These are phyloP conservation scores for Breynia disticha DNA, from an alignment of 441 rosid species.

Conservation along the genomic window DNA sequence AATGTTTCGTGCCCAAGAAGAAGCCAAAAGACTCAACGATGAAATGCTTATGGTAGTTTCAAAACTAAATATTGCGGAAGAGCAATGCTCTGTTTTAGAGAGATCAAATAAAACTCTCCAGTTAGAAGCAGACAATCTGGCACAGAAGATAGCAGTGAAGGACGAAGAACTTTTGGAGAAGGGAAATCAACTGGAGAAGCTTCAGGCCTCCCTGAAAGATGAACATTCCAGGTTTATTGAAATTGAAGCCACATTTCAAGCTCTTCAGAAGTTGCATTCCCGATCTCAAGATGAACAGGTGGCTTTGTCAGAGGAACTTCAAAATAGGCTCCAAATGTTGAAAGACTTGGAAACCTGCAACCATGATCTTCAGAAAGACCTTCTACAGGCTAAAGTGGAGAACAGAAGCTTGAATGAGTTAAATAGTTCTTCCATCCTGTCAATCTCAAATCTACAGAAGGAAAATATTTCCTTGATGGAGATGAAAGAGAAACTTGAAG, in stretches of 20 bases:
- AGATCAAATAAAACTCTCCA: conserved; percentile 54
- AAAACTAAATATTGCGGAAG: conserved; percentile 61
- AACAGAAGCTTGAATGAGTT: conserved; percentile 42
- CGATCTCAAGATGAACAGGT: conserved; percentile 82
- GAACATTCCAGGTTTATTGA: conserved; percentile 51
- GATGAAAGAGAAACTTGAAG: conserved; percentile 67
- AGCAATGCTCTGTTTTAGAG: conserved; percentile 44
- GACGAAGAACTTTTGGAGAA: conserved; percentile 65
- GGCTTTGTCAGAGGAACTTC: conserved; percentile 52
- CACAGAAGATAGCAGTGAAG: conserved; percentile 46
- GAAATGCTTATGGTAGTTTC: conserved; percentile 51
- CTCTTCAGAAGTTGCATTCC: conserved; percentile 57
- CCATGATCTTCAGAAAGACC: conserved; percentile 46
- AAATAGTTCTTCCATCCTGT: conserved; percentile 38
- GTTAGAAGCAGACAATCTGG: conserved; percentile 53
- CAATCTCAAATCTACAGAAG: conserved; percentile 33
- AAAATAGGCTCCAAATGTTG: conserved; percentile 52
- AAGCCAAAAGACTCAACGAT: conserved; percentile 43
- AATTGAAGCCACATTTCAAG: conserved; percentile 48
- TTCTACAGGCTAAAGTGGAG: conserved; percentile 51
- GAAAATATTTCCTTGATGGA: conserved; percentile 57
- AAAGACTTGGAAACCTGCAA: conserved; percentile 52
- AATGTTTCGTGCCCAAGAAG: conserved; percentile 46
- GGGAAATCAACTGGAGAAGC: conserved; percentile 54
- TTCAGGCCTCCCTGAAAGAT: conserved; percentile 47